phyloP scores from a whole-genome alignment of 2,329 filamentous ascomycete species.

The Talaromyces sp. region DNA sequence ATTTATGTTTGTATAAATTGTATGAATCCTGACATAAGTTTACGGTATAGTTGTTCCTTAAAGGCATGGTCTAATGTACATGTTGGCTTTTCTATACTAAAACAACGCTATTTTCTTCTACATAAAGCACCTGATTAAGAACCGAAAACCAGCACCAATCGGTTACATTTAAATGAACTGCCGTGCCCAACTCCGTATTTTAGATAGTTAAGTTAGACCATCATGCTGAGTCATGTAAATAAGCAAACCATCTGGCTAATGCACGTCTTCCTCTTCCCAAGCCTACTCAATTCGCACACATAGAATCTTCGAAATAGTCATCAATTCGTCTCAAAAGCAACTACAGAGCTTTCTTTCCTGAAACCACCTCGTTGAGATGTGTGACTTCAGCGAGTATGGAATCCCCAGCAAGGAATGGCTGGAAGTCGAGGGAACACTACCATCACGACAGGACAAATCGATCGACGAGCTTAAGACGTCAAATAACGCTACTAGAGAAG shows the following conservation, averaged over 20 bases:
- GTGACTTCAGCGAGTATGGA: not conserved
- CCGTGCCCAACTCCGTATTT: not conserved
- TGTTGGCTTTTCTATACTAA: too few species aligned
- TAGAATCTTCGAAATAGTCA: too few species aligned
- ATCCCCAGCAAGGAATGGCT: constrained; percentile 2
- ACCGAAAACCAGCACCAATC: not conserved
- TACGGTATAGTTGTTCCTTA: too few species aligned
- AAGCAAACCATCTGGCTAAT: not conserved
- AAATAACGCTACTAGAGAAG: not conserved
- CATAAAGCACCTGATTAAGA: too few species aligned
- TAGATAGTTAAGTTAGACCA: not conserved
- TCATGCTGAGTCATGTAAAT: not conserved
- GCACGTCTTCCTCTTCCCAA: not conserved
- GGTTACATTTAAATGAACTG: not conserved
- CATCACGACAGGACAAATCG: not conserved
- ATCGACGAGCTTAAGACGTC: not conserved
- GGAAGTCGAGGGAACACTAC: not conserved
- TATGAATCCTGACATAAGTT: too few species aligned
- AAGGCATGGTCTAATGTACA: too few species aligned
- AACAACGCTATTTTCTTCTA: too few species aligned
- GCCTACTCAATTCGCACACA: not conserved
- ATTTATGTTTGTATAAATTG: too few species aligned
- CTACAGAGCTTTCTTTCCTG: not conserved
- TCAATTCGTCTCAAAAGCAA: not conserved
- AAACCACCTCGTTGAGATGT: not conserved